These are phyloP conservation scores for Fusarium buxicola DNA, from an alignment of 2,329 filamentous ascomycete genomes.

Conservation along the genomic window DNA sequence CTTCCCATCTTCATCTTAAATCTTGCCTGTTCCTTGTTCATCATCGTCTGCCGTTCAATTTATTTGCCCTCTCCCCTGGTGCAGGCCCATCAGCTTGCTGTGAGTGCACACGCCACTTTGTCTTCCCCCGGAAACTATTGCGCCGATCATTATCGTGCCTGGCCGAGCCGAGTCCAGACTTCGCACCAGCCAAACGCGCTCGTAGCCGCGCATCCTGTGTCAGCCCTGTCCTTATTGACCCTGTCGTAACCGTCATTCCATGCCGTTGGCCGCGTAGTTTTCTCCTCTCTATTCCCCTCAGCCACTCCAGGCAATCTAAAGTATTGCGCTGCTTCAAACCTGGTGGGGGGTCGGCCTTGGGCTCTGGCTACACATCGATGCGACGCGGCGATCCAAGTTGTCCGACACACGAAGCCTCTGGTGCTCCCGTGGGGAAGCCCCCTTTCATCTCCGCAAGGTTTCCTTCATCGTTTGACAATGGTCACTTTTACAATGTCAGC, in stretches of 20 bases:
- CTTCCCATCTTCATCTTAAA: conserved; percentile 39
- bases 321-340: conserved; percentile 20
- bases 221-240: conserved; percentile 44
- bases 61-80: conserved; percentile 26
- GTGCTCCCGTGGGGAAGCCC: conserved; percentile 33
- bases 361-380: conserved; percentile 37
- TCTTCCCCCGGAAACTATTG: conserved; percentile 43
- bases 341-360: conserved; percentile 29
- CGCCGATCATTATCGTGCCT: conserved; percentile 46
- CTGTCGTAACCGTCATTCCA: conserved; percentile 34
- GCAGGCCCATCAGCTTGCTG: conserved; percentile 31
- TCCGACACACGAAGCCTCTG: conserved; percentile 34
- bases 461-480: conserved; percentile 77
- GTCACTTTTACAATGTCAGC: conserved; percentile 53
- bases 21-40: conserved; percentile 26
- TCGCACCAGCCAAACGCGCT: conserved; percentile 39
- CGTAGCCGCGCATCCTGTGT: conserved; percentile 46
- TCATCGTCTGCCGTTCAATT: conserved; percentile 23
- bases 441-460: conserved; percentile 39
- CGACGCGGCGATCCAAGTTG: conserved; percentile 38
- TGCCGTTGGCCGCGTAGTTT: conserved; percentile 29
- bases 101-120: conserved; percentile 42
- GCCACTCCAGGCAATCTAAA: conserved; percentile 25
- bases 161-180: conserved; percentile 40
- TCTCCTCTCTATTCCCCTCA: conserved; percentile 28